These are phyloP conservation scores for Syzygium grande DNA, from an alignment of 345 rosid genomes.

Conservation along the genomic window DNA sequence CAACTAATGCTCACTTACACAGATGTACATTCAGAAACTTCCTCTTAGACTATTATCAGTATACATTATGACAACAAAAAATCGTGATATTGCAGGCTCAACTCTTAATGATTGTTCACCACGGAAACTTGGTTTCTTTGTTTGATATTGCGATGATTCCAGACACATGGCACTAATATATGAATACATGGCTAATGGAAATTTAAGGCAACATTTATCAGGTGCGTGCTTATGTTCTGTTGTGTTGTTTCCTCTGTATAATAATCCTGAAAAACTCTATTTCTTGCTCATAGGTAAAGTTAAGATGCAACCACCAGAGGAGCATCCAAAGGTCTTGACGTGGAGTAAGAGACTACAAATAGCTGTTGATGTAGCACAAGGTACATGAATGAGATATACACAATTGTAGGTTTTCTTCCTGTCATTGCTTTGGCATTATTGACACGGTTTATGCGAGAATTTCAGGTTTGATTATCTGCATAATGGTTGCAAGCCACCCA, in stretches of 20 bases:
- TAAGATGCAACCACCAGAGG: neutral
- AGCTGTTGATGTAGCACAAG: neutral
- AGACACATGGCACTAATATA: neutral
- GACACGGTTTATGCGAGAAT: neutral
- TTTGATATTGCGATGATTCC: neutral
- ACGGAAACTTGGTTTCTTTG: neutral
- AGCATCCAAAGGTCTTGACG: neutral
- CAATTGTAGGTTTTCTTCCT: neutral
- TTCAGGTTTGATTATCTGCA: no score
- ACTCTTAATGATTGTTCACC: neutral
- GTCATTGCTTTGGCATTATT: neutral
- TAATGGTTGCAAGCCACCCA: slow-evolving; percentile 7
- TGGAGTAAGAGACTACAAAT: neutral
- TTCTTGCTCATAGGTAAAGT: neutral
- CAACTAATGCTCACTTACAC: neutral
- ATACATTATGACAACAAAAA: no score
- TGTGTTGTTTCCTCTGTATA: no score
- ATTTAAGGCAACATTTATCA: neutral
- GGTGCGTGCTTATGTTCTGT: neutral
- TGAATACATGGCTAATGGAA: neutral
- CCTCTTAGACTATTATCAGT: neutral
- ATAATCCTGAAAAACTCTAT: neutral
- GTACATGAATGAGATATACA: neutral
- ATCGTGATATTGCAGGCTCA: neutral
- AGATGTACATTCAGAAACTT: neutral